These are phyloP conservation scores for Sporothrix curviconia DNA, from an alignment of 2,329 filamentous ascomycete species.

Conservation along the genomic window DNA sequence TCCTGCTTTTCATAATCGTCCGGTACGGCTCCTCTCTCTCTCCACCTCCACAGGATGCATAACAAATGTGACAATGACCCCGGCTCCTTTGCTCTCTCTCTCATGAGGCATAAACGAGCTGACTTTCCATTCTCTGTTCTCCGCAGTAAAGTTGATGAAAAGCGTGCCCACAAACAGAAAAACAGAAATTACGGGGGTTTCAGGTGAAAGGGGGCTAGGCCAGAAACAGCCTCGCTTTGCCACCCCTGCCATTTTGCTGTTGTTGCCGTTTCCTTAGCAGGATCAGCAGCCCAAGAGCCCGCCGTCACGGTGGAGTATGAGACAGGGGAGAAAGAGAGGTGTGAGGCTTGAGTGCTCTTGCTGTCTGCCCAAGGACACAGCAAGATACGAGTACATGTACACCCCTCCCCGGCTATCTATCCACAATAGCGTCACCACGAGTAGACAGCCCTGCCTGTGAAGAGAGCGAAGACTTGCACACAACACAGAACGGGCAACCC, in stretches of 20 bases:
- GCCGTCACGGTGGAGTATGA: too few species aligned
- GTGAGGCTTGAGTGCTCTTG: too few species aligned
- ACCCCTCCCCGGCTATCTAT: too few species aligned
- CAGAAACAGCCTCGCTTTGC: neutral
- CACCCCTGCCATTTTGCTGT: conserved; percentile 13
- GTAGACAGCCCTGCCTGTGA: too few species aligned
- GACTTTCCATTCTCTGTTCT: neutral
- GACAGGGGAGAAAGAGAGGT: too few species aligned
- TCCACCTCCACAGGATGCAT: neutral
- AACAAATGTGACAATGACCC: neutral
- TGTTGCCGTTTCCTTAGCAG: conserved; percentile 9
- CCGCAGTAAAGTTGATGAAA: too few species aligned
- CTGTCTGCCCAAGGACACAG: too few species aligned
- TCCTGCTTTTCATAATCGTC: too few species aligned
- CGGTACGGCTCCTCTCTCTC: neutral
- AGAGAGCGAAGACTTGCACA: too few species aligned
- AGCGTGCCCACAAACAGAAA: neutral
- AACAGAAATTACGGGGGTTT: conserved; percentile 11
- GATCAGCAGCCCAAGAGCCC: conserved; percentile 1
- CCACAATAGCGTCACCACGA: too few species aligned
- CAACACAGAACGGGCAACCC: too few species aligned
- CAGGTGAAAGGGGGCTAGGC: conserved; percentile 1
- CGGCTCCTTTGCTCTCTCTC: neutral
- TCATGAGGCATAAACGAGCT: conserved; percentile 1
- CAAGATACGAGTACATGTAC: too few species aligned